phyloP scores from a whole-genome alignment of 2,329 filamentous ascomycete genomes.

The Cadophora gregata region DNA sequence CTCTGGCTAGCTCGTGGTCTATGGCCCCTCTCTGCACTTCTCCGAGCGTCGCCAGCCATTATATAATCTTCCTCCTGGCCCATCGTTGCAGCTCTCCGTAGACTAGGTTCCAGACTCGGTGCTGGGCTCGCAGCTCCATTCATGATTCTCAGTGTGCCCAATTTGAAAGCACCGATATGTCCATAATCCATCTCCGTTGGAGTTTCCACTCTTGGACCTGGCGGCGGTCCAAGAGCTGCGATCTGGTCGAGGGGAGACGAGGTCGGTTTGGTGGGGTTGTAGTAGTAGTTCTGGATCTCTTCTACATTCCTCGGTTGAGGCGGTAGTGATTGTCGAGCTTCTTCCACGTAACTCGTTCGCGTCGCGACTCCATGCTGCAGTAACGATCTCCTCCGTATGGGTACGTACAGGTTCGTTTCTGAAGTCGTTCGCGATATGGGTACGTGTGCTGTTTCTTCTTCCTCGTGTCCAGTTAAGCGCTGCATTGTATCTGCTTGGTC shows the following conservation, averaged over 20 bases:
- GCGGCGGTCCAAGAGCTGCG: conserved; percentile 22
- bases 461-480: conserved; percentile 19
- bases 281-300: conserved; percentile 29
- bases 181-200: conserved; percentile 63
- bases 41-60: conserved; percentile 16
- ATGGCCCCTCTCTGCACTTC: conserved; percentile 20
- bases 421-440: conserved; percentile 31
- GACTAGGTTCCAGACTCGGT: conserved; percentile 46
- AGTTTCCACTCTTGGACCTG: conserved; percentile 46
- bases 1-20: conserved; percentile 29
- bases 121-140: conserved; percentile 62
- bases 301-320: conserved; percentile 26
- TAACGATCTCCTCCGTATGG: conserved; percentile 42
- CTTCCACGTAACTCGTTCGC: conserved; percentile 33
- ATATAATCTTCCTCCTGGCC: conserved; percentile 36
- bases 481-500: conserved; percentile 23
- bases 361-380: conserved; percentile 44
- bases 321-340: conserved; percentile 30
- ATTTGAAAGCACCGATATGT: conserved; percentile 66
- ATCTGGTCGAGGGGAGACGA: conserved; percentile 28
- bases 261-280: conserved; percentile 28
- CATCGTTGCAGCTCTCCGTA: conserved; percentile 27
- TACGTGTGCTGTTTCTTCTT: conserved; percentile 16
- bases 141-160: conserved; percentile 66
- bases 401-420: conserved; percentile 37